Conservation (phyloP, 441 rosid genomes). For the Hypseocharis bilobata region DNA sequence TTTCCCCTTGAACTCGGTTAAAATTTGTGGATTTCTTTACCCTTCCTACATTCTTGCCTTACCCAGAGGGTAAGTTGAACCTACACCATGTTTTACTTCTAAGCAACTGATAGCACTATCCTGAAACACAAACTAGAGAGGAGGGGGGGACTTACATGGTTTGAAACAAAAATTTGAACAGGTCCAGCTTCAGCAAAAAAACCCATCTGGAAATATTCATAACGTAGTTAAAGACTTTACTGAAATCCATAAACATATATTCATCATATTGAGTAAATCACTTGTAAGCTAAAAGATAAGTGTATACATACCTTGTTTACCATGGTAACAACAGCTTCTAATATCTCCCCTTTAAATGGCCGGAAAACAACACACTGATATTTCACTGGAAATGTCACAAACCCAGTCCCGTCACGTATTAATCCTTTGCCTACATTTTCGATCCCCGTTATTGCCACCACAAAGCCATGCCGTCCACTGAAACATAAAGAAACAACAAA, state of each 20-base stretch:
- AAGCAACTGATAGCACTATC: no score
- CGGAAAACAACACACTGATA: conserved; percentile 82
- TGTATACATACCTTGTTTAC: conserved; percentile 56
- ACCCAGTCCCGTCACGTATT: conserved; percentile 79
- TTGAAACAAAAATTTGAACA: conserved; percentile 86
- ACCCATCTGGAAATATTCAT: conserved; percentile 54
- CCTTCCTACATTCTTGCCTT: neutral
- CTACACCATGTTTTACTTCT: neutral
- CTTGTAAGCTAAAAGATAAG: neutral
- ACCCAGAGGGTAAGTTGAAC: neutral
- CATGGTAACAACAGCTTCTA: conserved; percentile 83
- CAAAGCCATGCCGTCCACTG: conserved; percentile 84
- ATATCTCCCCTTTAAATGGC: conserved; percentile 84
- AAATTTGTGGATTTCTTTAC: neutral
- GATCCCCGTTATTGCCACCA: conserved; percentile 78
- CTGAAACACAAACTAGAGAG: conserved; percentile 7
- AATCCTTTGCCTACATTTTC: conserved; percentile 77
- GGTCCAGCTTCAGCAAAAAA: conserved; percentile 93
- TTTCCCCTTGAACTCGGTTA: neutral
- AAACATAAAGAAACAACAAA: neutral
- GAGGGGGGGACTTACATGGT: conserved; percentile 47
- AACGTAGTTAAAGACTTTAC: neutral
- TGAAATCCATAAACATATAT: neutral
- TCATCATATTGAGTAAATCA: neutral
- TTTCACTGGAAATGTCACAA: conserved; percentile 71